phyloP scores from a whole-genome alignment of 805 yeast genomes.

The Candida berthetii region DNA sequence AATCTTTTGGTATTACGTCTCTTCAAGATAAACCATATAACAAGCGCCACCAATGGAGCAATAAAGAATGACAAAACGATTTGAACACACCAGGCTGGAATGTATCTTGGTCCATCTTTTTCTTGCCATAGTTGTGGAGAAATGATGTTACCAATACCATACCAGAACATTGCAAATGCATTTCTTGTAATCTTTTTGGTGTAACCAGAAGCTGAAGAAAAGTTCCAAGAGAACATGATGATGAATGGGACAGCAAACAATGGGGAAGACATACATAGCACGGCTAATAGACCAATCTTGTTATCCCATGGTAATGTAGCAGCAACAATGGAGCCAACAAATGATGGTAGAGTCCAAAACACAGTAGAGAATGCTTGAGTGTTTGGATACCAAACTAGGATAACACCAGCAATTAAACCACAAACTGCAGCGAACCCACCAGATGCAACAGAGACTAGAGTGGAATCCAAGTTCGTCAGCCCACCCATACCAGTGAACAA shows the following conservation, averaged over 20 bases:
- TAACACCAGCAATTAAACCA: conserved; percentile 29
- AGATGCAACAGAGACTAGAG: conserved; percentile 47
- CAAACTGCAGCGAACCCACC: conserved; percentile 42
- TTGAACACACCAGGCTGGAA: conserved; percentile 48
- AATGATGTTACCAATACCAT: conserved; percentile 42
- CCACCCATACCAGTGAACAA: conserved; percentile 41
- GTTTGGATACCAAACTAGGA: conserved; percentile 26
- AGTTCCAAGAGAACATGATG: conserved; percentile 28
- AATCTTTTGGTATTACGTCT: conserved; percentile 38
- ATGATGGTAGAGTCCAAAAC: conserved; percentile 35
- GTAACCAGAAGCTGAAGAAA: conserved; percentile 35
- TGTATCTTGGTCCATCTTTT: conserved; percentile 38
- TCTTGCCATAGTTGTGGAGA: conserved; percentile 52
- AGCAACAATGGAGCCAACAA: conserved; percentile 39
- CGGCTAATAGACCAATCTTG: conserved; percentile 40
- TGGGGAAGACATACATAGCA: conserved; percentile 39
- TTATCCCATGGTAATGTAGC: conserved; percentile 38
- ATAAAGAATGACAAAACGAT: conserved; percentile 42
- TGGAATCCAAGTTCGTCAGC: conserved; percentile 35
- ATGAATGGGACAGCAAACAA: conserved; percentile 37
- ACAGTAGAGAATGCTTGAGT: conserved; percentile 31
- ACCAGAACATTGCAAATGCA: conserved; percentile 37
- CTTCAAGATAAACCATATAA: conserved; percentile 37
- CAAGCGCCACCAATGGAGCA: conserved; percentile 37
- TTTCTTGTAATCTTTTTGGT: conserved; percentile 45